Evolutionary conservation across 1,284 basidiomycete species (phyloP), one percentile per base, ranked within the genome.

Genomic region (Abortiporus biennis): DNA sequence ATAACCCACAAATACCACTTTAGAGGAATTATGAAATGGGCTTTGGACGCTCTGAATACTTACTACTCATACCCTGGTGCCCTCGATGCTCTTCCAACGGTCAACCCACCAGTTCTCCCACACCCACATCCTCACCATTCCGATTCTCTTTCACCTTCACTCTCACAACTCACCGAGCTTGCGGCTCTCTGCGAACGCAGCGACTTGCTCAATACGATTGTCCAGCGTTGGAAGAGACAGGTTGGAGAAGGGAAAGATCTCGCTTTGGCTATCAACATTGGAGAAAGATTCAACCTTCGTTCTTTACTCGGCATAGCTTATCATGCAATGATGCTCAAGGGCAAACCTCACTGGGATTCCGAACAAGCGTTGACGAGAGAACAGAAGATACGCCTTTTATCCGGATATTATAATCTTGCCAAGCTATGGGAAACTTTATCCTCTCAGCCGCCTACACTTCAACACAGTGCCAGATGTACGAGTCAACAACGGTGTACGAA

Each of bases 1-100:
- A 72, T 76, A 43, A 67, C 73, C 3, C 73, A 77, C 59, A 76
- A 77, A 45, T 76, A 77, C 54, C 70, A 72, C 43, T 76, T 75
- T 54, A 63, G 69, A 21, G 66, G 64, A n/a, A 67, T 71, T 41
- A 71, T 74, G 52, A 54, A 46, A 29, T 76, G 74, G 75, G 67
- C 71, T 0, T 58, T 76, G 38, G 49, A 57, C 34, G 69, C 68
- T 15, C 61, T 76, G 37, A 62, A 64, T 53, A 50, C 52, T 38
- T 66, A 57, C 50, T 67, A 65, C 54, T 60, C 58, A 20, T 63
- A 58, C 16, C 58, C 66, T 1, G 40, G 56, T 22, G 58, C 57
- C 16, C 55, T 63, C 44, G 61, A 63, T 29, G n/a, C 35, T 17
- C 31, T 42, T 9, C 44, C 45, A 15, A 25, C 40, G 9, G 33